Base-by-base conservation (phyloP, 208 protist genomes). In the Wallacemonas collosoma region DNA sequence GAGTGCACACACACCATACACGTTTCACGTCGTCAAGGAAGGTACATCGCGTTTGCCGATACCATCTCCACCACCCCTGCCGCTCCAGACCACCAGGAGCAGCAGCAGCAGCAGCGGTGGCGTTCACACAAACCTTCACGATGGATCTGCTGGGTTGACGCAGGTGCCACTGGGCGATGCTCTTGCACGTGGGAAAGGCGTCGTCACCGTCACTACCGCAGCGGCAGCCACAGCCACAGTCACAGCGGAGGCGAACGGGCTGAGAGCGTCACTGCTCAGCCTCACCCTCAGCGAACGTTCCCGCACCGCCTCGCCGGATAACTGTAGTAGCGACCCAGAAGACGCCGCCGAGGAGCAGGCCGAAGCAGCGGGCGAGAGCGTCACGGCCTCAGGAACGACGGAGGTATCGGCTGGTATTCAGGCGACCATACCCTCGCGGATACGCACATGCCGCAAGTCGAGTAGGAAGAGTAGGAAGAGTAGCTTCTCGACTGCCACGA, bases 201-300 rank as follows among this genome's bases (percentile, higher is more conserved):
- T 0, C 26, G 26, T 26, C 26, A 26, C 26, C 26, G 26, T 26
- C 26, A 26, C 26, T 26, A 26, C 26, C 26, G 26, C 26, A 26
- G 26, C 26, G 26, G 26, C 26, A 26, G 26, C 26, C 26, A 26
- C 26, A 26, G 26, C 26, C 26, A 26, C 26, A 26, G 26, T 0
- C 26, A 26, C 26, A 26, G 26, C 26, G 26, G 26, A 26, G 26
- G 26, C 0, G 26, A 26, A 26, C 26, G 26, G 26, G 26, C 26
- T 26, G 26, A 26, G 26, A 26, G 26, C 26, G 26, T 69, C 47
- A 14, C 36, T 57, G 0, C 48, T 58, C 8, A 69, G 64, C 36
- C 50, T 69, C 64, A 69, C 38, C 51, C 14, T 69, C 26, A 69
- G 64, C 64, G 60, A 65, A 17, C 60, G 17, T 41, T 50, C 60